Base-by-base conservation (phyloP, 345 rosid species). In the Eutrema japonicum region DNA sequence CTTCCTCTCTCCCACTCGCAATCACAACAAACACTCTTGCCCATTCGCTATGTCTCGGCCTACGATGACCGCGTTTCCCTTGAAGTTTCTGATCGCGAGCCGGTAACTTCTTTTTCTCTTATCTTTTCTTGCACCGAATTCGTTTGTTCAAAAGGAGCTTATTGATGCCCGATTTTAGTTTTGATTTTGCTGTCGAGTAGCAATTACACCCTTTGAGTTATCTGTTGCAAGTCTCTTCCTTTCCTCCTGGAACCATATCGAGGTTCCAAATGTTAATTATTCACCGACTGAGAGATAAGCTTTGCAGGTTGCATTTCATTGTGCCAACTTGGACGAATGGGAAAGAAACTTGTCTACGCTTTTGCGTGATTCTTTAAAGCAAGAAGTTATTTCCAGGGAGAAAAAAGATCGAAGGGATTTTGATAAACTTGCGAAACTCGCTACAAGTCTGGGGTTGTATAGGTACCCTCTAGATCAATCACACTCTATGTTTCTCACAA, bases 351-450 rank as follows among this genome's bases (percentile, higher is more conserved):
- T 91, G n/a, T 73, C 77, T 36, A 66, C 72, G 82, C 89, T 91
- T 62, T 60, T 89, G 77, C 60, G 40, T 10, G 86, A 84, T 78
- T 78, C 84, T 43, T 83, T 68, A 16, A 85, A 81, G 76, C 94
- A 86, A 77, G 98, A 94, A 76, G 60, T 89, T 72, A 64, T 94
- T 33, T 89, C 95, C 18, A 84, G 91, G 85, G 98, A 94, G 68
- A 91, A 87, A 77, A 94, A 86, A 72, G 97, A 87, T 80, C 79
- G 93, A 77, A 79, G 85, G 42, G 87, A 89, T 72, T 94, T 84
- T 81, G 90, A 87, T 68, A 84, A 88, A 82, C 79, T 94, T 68
- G 79, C 93, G 9, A 85, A 85, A 72, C 65, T 91, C 42, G 98
- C 97, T 13, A 80, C 84, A 46, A 82, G 74, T 71, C 64, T 94